Conservation (phyloP, 176 grass and related monocot genomes). For the Aechmea fasciata region DNA sequence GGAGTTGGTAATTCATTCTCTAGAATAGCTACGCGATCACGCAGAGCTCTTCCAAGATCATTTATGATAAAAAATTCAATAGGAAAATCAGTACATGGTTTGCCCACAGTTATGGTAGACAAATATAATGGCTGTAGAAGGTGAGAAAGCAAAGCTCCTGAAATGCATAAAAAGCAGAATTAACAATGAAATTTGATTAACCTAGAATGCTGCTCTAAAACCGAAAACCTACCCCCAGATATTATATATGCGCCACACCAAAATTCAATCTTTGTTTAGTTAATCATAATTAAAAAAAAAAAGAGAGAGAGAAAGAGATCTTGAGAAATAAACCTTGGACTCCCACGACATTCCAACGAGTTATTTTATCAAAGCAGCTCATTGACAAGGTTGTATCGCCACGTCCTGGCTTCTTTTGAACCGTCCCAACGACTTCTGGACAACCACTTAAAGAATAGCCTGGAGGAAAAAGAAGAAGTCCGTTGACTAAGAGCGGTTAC, state of each 20-base stretch:
- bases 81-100: slow-evolving; percentile 28
- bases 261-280: too few species aligned
- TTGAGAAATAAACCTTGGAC: slow-evolving; percentile 49
- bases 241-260: too few species aligned
- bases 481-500: background rate
- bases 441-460: background rate
- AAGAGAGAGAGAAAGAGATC: background rate
- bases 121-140: slow-evolving; percentile 83
- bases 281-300: background rate
- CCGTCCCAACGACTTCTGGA: slow-evolving; percentile 24
- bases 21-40: slow-evolving; percentile 34
- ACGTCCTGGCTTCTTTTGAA: slow-evolving; percentile 76
- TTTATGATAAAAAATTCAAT: slow-evolving; percentile 31
- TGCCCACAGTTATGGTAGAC: slow-evolving; percentile 54
- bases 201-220: background rate
- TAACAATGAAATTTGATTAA: background rate
- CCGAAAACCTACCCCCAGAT: background rate
- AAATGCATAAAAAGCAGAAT: background rate
- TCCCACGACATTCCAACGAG: slow-evolving; percentile 61
- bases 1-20: slow-evolving; percentile 7
- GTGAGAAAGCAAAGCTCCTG: slow-evolving; percentile 61
- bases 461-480: background rate
- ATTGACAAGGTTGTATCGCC: slow-evolving; percentile 72
- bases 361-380: slow-evolving; percentile 91
- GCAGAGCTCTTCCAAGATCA: slow-evolving; percentile 32